Conservation (phyloP, 2,329 filamentous ascomycete species). For the Fusarium albidum region DNA sequence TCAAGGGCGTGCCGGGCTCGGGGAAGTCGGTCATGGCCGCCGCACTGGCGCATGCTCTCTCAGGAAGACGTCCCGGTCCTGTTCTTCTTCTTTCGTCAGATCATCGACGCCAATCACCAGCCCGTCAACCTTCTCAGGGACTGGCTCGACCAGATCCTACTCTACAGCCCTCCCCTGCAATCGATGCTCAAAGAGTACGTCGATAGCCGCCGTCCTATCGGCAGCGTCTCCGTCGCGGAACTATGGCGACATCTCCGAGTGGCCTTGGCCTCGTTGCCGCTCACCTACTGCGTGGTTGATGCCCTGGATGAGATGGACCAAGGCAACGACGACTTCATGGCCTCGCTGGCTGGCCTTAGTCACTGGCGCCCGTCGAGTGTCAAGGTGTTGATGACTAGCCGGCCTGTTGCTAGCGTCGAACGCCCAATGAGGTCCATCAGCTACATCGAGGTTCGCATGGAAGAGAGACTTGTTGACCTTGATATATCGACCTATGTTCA, state of each 20-base stretch:
- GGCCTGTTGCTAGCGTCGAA: constrained; percentile 46
- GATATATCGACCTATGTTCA: constrained; percentile 52
- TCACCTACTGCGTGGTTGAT: constrained; percentile 51
- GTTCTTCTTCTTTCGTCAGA: constrained; percentile 52
- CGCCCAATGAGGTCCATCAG: constrained; percentile 37
- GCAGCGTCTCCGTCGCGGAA: constrained; percentile 25
- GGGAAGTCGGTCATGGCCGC: constrained; percentile 50
- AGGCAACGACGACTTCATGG: constrained; percentile 45
- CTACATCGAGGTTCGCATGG: constrained; percentile 47
- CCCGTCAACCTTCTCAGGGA: constrained; percentile 45
- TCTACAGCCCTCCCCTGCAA: constrained; percentile 43
- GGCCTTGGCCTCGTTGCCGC: constrained; percentile 34
- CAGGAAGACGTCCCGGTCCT: constrained; percentile 41
- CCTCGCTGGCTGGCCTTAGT: constrained; percentile 44
- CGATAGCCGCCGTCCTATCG: constrained; percentile 4
- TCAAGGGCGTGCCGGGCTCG: constrained; percentile 48
- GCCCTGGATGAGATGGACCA: constrained; percentile 58
- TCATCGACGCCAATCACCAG: constrained; percentile 47
- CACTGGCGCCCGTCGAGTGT: constrained; percentile 42
- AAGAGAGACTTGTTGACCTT: constrained; percentile 46
- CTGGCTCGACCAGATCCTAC: constrained; percentile 47
- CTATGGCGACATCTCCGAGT: constrained; percentile 44
- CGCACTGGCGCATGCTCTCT: constrained; percentile 29
- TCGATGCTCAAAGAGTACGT: constrained; percentile 29
- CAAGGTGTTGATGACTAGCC: constrained; percentile 56